Base-by-base conservation (phyloP, 306 rosid genomes). In the Fagus crenata region DNA sequence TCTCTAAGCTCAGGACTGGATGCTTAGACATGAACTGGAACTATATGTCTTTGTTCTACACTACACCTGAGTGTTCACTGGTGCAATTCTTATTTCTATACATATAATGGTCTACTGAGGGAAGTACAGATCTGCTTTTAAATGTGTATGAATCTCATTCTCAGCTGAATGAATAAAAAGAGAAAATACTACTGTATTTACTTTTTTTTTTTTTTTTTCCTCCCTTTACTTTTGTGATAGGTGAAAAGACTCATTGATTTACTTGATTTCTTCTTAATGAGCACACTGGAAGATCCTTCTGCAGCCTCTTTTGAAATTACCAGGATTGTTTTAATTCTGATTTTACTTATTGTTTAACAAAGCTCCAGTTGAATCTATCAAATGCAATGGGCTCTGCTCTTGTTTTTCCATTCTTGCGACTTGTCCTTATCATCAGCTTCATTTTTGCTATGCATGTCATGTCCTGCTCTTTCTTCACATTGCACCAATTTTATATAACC, bases 391-490 rank as follows among this genome's bases (percentile, higher is more conserved):
- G 6, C 49, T 39, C 32, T 39, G 0, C 49, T 5, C 71, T 37
- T 17, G n/a, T 15, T 17, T 37, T 33, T 65, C 49, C 5, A 7
- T 65, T 65, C 49, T 39, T 58, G 69, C 39, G 15, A 70, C 72
- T 18, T 73, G 41, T 77, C 51, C 53, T 43, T 53, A 42, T 78
- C 69, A 71, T 61, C 74, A 67, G 46, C 71, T 39, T 75, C 67
- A 49, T 53, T 58, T 53, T 69, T 33, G 40, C 32, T 56, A 64
- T 32, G 56, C 59, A 49, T 80, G 43, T 77, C 35, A 67, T 61
- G 58, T 67, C 59, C 53, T 68, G 51, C 51, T 75, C 51, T 72
- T 69, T 12, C 43, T 28, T 80, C 49, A 17, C 37, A 59, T 55
- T 69, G 7, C 61, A 11, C 49, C 67, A 3, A 28, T 17, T 37